phyloP scores from a whole-genome alignment of 148 eudicot species.

The Camellia lanceoleosa region DNA sequence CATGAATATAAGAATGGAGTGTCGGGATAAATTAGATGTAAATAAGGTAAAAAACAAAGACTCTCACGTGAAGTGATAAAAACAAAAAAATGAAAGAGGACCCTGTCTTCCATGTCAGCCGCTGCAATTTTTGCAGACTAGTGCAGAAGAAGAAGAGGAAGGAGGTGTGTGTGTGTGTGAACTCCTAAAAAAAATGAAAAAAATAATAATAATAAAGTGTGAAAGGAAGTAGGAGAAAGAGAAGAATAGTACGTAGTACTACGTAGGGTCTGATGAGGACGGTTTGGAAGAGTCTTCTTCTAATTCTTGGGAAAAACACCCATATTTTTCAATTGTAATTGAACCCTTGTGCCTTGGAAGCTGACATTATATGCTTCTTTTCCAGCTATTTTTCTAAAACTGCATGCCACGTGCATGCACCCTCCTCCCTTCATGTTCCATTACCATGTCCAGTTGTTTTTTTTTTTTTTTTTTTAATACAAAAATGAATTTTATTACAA shows the following conservation, averaged over 20 bases:
- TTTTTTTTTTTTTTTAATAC: background rate
- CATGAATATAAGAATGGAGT: constrained; percentile 20
- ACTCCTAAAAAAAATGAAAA: background rate
- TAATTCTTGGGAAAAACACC: constrained; percentile 3
- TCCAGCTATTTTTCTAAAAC: background rate
- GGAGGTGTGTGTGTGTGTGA: background rate
- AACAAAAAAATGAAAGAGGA: constrained; percentile 19
- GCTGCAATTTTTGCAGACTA: constrained; percentile 36
- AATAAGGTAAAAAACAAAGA: constrained; percentile 34
- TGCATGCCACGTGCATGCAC: constrained; percentile 12
- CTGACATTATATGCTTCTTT: constrained; percentile 17
- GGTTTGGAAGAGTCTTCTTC: constrained; percentile 21
- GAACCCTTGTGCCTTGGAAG: constrained; percentile 38
- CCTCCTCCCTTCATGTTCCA: background rate
- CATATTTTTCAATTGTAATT: constrained; percentile 16
- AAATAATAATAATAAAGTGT: background rate
- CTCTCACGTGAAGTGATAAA: constrained; percentile 39
- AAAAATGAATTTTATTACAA: too few species aligned
- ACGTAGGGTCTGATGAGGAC: constrained; percentile 8
- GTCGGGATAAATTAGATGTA: constrained; percentile 12
- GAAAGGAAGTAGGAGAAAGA: constrained; percentile 3
- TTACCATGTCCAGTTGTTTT: background rate
- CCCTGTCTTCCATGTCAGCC: constrained; percentile 48
- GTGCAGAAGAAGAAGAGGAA: background rate
- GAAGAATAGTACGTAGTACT: background rate